These are phyloP conservation scores for Kazachstania psychrophila DNA, from an alignment of 805 yeast genomes.

Conservation along the genomic window DNA sequence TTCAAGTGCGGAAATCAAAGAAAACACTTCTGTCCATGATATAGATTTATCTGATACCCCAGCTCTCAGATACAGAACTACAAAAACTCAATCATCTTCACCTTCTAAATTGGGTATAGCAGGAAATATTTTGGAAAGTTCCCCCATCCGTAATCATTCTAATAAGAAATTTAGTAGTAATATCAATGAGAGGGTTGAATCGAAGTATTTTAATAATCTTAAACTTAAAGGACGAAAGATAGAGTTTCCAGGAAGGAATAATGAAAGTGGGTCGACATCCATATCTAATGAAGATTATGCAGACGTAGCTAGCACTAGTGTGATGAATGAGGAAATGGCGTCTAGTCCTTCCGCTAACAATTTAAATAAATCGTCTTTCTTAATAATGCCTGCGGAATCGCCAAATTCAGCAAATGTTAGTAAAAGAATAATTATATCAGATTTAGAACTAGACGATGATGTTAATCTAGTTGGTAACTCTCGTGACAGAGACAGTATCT, in stretches of 20 bases:
- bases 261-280: not conserved
- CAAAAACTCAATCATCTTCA: not conserved
- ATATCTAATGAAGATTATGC: too few species aligned
- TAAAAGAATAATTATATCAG: slow-evolving; percentile 13
- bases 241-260: not conserved
- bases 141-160: slow-evolving; percentile 7
- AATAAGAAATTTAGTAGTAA: not conserved
- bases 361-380: too few species aligned
- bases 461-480: slow-evolving; percentile 13
- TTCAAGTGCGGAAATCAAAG: too few species aligned
- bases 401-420: not conserved
- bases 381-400: too few species aligned
- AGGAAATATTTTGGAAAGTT: slow-evolving; percentile 11
- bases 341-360: too few species aligned
- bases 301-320: too few species aligned
- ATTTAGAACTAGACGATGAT: slow-evolving; percentile 15
- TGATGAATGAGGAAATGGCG: too few species aligned
- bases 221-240: slow-evolving; percentile 4
- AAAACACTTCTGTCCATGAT: too few species aligned
- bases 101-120: slow-evolving; percentile 1
- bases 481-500: not conserved
- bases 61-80: not conserved
- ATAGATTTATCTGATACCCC: not conserved
- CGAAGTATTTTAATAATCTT: slow-evolving; percentile 11
- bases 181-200: slow-evolving; percentile 1